Evolutionary conservation across 129 eudicot genomes (phyloP), one percentile per base, ranked within the genome.

Genomic region (Lonicera japonica): DNA sequence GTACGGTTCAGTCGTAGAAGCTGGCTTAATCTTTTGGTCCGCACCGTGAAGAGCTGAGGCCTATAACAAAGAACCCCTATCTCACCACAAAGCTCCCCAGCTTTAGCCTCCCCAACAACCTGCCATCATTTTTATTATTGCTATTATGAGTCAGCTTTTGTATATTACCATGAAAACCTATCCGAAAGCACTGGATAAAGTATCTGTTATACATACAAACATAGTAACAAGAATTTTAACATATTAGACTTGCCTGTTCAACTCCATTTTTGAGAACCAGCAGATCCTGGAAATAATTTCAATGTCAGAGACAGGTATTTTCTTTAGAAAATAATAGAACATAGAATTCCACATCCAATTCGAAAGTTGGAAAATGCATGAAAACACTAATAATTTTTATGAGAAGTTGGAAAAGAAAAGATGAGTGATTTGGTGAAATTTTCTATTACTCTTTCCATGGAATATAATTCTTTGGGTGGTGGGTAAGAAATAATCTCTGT

Each of bases 11-110:
- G 34, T 6, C 97, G 85, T 20, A 91, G 72, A 41, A 91, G 63
- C 81, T 86, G 97, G 53, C 95, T 66, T 51, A 91, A 56, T 59
- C 90, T 71, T 40, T 82, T 87, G 53, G 97, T 91, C 51, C 97
- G 87, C 18, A 84, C 90, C 1, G 97, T 87, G 57, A 86, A 91
- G 16, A 84, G 80, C 66, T 91, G 97, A 9, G 97, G 97, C 73
- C 94, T 84, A 48, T 84, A 91, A 69, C 97, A 91, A 24, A 91
- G 95, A 39, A 91, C 97, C 19, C 95, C 95, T 64, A 92, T 82
- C 63, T 92, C 98, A 66, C 98, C 98, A 67, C 95, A 87, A 34
- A 82, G 81, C 5, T 82, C 90, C 17, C 98, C 98, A 11, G 69
- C 65, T 69, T 76, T 84, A 24, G 84, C 90, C 77, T 84, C 86